Evolutionary conservation across 805 yeast species (phyloP).

Genomic region (Babjeviella inositovora): DNA sequence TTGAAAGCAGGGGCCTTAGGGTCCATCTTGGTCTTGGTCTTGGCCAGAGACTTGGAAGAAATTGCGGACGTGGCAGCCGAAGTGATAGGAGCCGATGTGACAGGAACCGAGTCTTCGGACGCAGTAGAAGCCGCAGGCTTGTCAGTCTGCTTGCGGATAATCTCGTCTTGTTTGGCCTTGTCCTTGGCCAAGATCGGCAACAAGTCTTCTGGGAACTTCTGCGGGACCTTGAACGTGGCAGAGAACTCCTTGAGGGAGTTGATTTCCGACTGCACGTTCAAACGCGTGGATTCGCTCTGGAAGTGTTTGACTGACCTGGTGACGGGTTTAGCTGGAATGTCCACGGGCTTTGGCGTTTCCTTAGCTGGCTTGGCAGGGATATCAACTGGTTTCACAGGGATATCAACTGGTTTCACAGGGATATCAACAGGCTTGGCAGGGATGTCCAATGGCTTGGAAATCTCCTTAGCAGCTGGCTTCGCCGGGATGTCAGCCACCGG

Average conservation of each 20-base stretch:
- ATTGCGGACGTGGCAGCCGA: conserved; percentile 7
- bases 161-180: conserved; percentile 47
- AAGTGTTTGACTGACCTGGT: conserved; percentile 1
- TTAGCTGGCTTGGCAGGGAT: conserved; percentile 11
- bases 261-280: conserved; percentile 44
- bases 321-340: conserved; percentile 3
- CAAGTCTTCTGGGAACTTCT: conserved; percentile 39
- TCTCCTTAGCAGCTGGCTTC: no score
- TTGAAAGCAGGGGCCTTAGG: conserved; percentile 47
- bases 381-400: no score
- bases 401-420: no score
- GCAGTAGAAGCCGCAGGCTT: conserved; percentile 2
- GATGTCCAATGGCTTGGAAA: no score
- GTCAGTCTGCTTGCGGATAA: conserved; percentile 19
- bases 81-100: conserved; percentile 5
- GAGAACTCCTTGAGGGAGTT: conserved; percentile 65
- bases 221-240: conserved; percentile 64
- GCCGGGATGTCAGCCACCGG: conserved; percentile 1
- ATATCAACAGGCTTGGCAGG: no score
- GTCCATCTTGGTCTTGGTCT: conserved; percentile 30
- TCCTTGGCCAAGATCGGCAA: conserved; percentile 60
- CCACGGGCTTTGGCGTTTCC: conserved; percentile 14
- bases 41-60: conserved; percentile 1
- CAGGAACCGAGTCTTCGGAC: conserved; percentile 4
- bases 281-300: conserved; percentile 19